Evolutionary conservation across 257 asterid species (phyloP), one percentile per base, ranked within the genome.

Genomic region (Henckelia pumila): DNA sequence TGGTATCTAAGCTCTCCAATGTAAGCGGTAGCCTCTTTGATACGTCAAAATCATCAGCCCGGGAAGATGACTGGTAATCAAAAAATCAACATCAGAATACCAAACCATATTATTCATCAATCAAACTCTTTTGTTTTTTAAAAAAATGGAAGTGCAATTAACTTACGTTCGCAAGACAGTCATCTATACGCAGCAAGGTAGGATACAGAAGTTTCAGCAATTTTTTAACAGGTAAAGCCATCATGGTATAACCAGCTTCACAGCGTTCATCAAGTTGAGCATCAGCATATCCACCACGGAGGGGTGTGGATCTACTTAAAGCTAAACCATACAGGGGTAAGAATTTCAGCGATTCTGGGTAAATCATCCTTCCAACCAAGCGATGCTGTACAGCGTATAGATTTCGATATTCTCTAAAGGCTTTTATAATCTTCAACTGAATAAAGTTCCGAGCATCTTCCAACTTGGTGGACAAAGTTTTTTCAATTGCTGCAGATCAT

Each of bases 321-420:
- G 96, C 93, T 68, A 91, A 75, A 69, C 85, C 92, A 73, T 84
- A 89, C 73, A 86, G 76, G 55, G 85, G 78, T 75, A 87, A 76
- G 71, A 79, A 86, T 79, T 88, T 87, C 59, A 91, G 79, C 14
- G 99, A 89, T 61, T 91, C 96, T 7, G 98, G 96, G 82, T 85
- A 91, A 49, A 91, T 86, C 98, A 91, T 79, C 87, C 92, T 83
- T 76, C 96, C 96, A 7, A 78, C 81, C 83, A 91, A 80, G 44
- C 93, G 90, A 74, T 91, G 96, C 78, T 91, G 98, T 64, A 87
- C 98, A 58, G 99, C 91, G 77, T 91, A 85, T 56, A 94, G 93
- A 79, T 87, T 94, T 78, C 95, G 79, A 78, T 94, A 94, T 74
- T 94, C 99, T 79, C 86, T 87, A 40, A 94, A 84, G 69, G 98